A percentile compares a stretch with the other conserved stretches of the same genome.
Conservation (phyloP, 441 rosid genomes). For the Breynia disticha region DNA sequence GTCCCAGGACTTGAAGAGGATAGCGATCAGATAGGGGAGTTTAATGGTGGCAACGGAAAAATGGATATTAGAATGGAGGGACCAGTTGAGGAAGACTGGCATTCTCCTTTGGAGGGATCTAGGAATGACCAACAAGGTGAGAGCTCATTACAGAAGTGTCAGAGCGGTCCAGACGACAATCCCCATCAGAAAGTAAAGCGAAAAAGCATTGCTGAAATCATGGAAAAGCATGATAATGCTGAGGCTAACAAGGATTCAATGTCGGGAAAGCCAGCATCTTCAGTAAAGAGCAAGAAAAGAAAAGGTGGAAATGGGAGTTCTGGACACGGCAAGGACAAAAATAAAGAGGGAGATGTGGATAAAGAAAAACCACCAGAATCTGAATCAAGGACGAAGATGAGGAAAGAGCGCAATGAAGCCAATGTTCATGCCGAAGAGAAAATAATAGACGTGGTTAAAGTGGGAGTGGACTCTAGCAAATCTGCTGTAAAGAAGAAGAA, state of each 20-base stretch:
- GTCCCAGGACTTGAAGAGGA: conserved; percentile 59
- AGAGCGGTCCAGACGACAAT: conserved; percentile 28
- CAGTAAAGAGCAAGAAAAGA: conserved; percentile 27
- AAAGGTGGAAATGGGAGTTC: conserved; percentile 5
- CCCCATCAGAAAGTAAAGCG: conserved; percentile 42
- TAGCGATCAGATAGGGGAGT: conserved; percentile 14
- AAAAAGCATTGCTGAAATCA: conserved; percentile 81
- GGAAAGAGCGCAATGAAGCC: conserved; percentile 14
- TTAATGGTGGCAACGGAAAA: conserved; percentile 4
- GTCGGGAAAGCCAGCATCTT: conserved; percentile 13
- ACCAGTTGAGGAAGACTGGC: conserved; percentile 39
- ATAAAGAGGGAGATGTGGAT: not conserved
- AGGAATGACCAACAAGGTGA: conserved; percentile 16
- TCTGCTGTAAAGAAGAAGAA: conserved; percentile 9
- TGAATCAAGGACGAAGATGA: conserved; percentile 13
- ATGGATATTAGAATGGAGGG: conserved; percentile 26
- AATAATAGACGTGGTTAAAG: conserved; percentile 5
- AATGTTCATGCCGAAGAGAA: conserved; percentile 1
- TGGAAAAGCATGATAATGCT: conserved; percentile 31
- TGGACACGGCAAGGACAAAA: conserved; percentile 4
- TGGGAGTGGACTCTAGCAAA: conserved; percentile 3
- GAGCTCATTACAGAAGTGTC: conserved; percentile 26
- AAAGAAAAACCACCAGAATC: conserved; percentile 1
- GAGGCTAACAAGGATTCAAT: conserved; percentile 17
- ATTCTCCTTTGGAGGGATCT: conserved; percentile 15